Evolutionary conservation across 441 rosid genomes (phyloP).

Genomic region (Croton setiger): DNA sequence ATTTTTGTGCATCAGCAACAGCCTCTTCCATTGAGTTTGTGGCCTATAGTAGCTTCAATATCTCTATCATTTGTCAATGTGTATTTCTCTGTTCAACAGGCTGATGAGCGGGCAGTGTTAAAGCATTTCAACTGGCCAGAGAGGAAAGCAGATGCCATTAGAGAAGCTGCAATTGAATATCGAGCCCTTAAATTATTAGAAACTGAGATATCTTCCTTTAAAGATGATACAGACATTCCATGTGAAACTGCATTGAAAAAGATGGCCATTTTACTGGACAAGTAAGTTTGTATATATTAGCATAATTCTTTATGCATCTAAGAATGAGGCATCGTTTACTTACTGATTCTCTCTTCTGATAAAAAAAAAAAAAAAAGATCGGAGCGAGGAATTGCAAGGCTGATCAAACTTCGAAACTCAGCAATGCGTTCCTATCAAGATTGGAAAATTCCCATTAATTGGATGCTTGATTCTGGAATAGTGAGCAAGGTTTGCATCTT

Average conservation of each 20-base stretch:
- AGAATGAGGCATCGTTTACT: constrained; percentile 12
- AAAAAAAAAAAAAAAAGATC: constrained; percentile 44
- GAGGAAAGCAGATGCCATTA: constrained; percentile 82
- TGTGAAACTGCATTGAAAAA: constrained; percentile 68
- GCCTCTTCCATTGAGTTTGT: not conserved
- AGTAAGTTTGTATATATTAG: constrained; percentile 39
- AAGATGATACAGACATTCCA: constrained; percentile 50
- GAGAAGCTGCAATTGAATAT: constrained; percentile 88
- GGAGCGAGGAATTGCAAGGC: constrained; percentile 63
- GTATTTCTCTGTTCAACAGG: constrained; percentile 39
- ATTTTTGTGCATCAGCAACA: not conserved
- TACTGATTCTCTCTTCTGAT: constrained; percentile 15
- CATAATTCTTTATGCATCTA: constrained; percentile 4
- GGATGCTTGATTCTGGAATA: constrained; percentile 92
- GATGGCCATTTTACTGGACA: constrained; percentile 76
- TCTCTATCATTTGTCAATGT: not conserved
- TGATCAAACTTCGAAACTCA: constrained; percentile 56
- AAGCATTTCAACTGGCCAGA: constrained; percentile 98
- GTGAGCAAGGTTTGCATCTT: constrained; percentile 45
- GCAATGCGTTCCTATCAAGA: constrained; percentile 58
- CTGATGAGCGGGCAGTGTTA: constrained; percentile 84
- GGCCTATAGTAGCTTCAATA: not conserved
- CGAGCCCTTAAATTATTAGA: constrained; percentile 69
- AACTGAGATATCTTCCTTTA: constrained; percentile 54
- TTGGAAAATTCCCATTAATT: constrained; percentile 67